These are phyloP conservation scores for Phytophthora brassicae DNA, from an alignment of 352 stramenopile genomes.

Conservation along the genomic window DNA sequence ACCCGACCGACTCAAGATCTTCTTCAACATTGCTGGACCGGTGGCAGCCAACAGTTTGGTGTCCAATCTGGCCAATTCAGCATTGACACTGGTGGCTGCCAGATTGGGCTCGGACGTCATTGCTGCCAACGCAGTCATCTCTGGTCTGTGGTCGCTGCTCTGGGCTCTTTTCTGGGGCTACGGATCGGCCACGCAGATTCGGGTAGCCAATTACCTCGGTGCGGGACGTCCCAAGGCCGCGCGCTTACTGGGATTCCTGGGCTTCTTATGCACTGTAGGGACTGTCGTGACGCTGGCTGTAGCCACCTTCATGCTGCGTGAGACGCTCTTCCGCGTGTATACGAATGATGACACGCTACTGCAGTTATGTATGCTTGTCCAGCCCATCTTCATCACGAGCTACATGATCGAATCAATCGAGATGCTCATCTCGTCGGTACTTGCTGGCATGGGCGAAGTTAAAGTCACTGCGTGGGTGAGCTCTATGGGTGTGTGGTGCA, in stretches of 20 bases:
- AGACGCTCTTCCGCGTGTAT: constrained; percentile 63
- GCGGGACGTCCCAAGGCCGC: constrained; percentile 66
- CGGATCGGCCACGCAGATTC: constrained; percentile 76
- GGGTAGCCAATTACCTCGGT: constrained; percentile 76
- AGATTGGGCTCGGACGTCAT: constrained; percentile 77
- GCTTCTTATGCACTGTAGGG: constrained; percentile 57
- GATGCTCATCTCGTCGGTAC: constrained; percentile 46
- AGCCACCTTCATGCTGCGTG: constrained; percentile 39
- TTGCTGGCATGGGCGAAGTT: constrained; percentile 60
- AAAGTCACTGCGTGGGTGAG: constrained; percentile 53
- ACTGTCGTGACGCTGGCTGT: constrained; percentile 56
- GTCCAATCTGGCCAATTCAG: constrained; percentile 72
- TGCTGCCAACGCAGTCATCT: constrained; percentile 75
- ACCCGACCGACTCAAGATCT: constrained; percentile 57
- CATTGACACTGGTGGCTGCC: constrained; percentile 67
- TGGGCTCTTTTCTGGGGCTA: constrained; percentile 84
- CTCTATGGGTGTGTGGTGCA: constrained; percentile 54
- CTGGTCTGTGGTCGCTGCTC: constrained; percentile 60
- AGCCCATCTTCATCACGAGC: constrained; percentile 57
- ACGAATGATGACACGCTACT: constrained; percentile 53
- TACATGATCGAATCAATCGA: constrained; percentile 67
- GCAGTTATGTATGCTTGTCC: constrained; percentile 51
- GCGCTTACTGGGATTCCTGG: constrained; percentile 52
- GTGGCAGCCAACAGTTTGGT: constrained; percentile 69
- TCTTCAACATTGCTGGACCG: constrained; percentile 64